A percentile compares a stretch with the other conserved stretches of the same genome.
These are phyloP conservation scores for Brassica incana DNA, from an alignment of 345 rosid genomes.

Conservation along the genomic window DNA sequence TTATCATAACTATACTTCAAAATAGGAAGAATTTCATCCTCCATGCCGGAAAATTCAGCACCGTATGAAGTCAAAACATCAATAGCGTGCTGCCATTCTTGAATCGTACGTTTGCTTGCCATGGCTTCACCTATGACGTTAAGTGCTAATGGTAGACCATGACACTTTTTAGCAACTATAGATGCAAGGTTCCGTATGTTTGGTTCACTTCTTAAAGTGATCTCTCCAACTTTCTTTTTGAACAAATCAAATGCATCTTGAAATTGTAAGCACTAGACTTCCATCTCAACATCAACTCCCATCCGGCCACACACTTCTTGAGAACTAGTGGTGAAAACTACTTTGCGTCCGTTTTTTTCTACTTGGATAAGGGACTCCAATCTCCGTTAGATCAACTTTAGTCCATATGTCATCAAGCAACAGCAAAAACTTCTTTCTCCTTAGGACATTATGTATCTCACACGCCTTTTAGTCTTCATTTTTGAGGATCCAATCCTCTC, in stretches of 20 bases:
- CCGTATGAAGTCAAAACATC: neutral
- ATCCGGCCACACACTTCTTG: neutral
- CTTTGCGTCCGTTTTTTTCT: neutral
- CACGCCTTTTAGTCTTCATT: neutral
- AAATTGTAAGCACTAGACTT: slow-evolving; percentile 15
- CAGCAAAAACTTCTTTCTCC: slow-evolving; percentile 16
- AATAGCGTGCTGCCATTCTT: too few species aligned
- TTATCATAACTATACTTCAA: neutral
- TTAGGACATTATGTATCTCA: neutral
- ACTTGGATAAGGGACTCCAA: slow-evolving; percentile 15
- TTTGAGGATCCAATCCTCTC: neutral
- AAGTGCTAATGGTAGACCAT: too few species aligned
- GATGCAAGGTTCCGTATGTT: slow-evolving; percentile 2
- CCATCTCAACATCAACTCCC: neutral
- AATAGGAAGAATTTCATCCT: neutral
- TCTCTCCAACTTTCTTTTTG: slow-evolving; percentile 6
- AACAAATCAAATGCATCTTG: slow-evolving; percentile 24
- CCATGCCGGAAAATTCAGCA: neutral
- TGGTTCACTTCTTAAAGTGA: neutral
- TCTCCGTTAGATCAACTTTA: neutral
- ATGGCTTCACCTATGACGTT: too few species aligned
- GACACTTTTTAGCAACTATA: neutral
- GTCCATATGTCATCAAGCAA: slow-evolving; percentile 34
- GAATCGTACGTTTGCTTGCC: too few species aligned
- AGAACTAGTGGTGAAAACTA: slow-evolving; percentile 21